A percentile compares a stretch with the other conserved stretches of the same genome.
Evolutionary conservation across 352 stramenopile genomes (phyloP).

Genomic region (Phytopythium montanum): DNA sequence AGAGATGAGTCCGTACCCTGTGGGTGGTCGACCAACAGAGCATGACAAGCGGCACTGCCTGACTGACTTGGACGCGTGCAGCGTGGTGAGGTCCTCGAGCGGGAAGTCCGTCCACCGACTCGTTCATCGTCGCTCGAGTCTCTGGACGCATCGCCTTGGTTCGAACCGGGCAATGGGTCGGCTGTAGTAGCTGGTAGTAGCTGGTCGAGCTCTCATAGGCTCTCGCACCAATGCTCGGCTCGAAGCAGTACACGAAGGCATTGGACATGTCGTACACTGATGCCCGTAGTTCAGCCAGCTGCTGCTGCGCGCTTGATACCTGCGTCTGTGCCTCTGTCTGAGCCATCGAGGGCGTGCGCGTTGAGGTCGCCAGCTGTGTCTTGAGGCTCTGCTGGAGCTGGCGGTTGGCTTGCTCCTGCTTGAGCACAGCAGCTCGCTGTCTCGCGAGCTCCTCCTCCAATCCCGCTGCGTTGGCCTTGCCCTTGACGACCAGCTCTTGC

Average conservation of each 20-base stretch:
- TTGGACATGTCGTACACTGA: constrained; percentile 59
- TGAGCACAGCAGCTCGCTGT: constrained; percentile 32
- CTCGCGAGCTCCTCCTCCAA: constrained; percentile 27
- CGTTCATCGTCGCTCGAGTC: constrained; percentile 3
- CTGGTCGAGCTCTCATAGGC: background rate
- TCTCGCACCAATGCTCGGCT: background rate
- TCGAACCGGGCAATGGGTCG: background rate
- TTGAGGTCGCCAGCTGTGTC: background rate
- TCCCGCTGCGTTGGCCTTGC: constrained; percentile 35
- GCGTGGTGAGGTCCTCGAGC: constrained; percentile 30
- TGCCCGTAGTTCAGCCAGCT: constrained; percentile 49
- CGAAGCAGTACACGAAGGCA: constrained; percentile 38
- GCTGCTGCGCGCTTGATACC: constrained; percentile 18
- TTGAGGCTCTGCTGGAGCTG: constrained; percentile 22
- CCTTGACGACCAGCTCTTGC: constrained; percentile 44
- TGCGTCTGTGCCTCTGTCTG: constrained; percentile 12
- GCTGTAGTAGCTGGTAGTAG: background rate
- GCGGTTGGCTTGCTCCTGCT: constrained; percentile 34
- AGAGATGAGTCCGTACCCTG: constrained; percentile 25
- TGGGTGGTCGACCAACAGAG: constrained; percentile 14
- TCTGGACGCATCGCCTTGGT: background rate
- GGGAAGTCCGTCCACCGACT: constrained; percentile 49
- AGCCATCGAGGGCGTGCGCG: constrained; percentile 6
- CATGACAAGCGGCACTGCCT: constrained; percentile 10
- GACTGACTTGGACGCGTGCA: constrained; percentile 13